Evolutionary conservation across 352 stramenopile species (phyloP).

Genomic region (Phytophthora meadii): DNA sequence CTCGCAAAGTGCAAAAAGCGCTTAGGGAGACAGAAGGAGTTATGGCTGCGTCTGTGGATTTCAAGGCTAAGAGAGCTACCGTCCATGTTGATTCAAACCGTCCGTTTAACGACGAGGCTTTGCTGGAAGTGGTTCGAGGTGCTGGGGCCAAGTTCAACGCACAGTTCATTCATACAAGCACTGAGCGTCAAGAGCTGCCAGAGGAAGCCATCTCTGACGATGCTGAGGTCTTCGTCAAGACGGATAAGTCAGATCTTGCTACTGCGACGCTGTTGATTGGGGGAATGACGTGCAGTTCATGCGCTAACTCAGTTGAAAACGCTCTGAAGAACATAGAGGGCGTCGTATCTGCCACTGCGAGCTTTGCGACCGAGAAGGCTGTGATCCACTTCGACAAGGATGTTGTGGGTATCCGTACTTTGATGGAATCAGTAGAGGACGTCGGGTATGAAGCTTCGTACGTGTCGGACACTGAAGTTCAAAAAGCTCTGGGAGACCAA

Average conservation of each 20-base stretch:
- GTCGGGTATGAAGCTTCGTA: constrained; percentile 27
- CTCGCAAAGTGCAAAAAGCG: constrained; percentile 72
- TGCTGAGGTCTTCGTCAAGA: neutral
- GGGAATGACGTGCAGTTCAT: constrained; percentile 93
- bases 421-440: constrained; percentile 85
- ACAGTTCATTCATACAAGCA: constrained; percentile 15
- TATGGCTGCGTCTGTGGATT: constrained; percentile 73
- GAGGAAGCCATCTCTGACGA: neutral
- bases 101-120: constrained; percentile 62
- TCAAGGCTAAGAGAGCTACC: constrained; percentile 58
- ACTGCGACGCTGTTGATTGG: constrained; percentile 68
- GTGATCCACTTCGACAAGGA: constrained; percentile 71
- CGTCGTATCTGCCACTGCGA: constrained; percentile 73
- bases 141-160: constrained; percentile 37
- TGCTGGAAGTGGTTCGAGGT: constrained; percentile 59
- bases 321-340: constrained; percentile 65
- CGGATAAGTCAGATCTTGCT: constrained; percentile 36
- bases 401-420: constrained; percentile 57
- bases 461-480: constrained; percentile 61
- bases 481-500: constrained; percentile 77
- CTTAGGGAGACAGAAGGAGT: constrained; percentile 67
- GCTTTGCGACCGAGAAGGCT: constrained; percentile 82
- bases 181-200: neutral
- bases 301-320: constrained; percentile 82
- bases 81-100: constrained; percentile 69